Percentiles rank a stretch among this genome's conserved stretches.
phyloP scores from a whole-genome alignment of 164 flowering plant genomes.

The Tetrastigma voinierianum region DNA sequence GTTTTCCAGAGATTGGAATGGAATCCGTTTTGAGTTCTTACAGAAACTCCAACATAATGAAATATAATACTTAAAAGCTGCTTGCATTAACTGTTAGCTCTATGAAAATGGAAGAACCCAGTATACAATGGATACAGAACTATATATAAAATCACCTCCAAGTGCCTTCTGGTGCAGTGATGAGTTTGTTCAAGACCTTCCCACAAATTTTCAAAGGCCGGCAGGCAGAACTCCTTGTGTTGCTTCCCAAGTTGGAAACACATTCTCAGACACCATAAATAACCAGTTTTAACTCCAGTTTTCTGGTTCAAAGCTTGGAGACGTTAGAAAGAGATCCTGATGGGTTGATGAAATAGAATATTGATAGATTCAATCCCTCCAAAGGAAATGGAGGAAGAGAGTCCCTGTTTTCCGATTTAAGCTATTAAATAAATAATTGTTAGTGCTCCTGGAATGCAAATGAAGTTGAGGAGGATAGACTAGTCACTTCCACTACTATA shows the following conservation, averaged over 20 bases:
- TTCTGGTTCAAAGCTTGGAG: slow-evolving; percentile 17
- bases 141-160: slow-evolving; percentile 19
- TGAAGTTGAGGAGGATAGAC: slow-evolving; percentile 13
- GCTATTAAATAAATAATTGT: slow-evolving; percentile 28
- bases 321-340: slow-evolving; percentile 4
- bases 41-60: slow-evolving; percentile 3
- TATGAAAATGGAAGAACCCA: slow-evolving; percentile 18
- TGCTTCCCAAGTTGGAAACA: slow-evolving; percentile 17
- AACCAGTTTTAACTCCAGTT: slow-evolving; percentile 17
- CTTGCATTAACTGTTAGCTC: slow-evolving; percentile 21
- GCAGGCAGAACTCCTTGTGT: slow-evolving; percentile 3
- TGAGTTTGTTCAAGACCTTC: slow-evolving; percentile 13
- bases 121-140: slow-evolving; percentile 17
- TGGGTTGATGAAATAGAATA: slow-evolving; percentile 12
- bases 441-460: slow-evolving; percentile 27
- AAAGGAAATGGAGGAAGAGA: slow-evolving; percentile 7
- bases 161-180: slow-evolving; percentile 9
- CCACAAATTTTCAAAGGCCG: slow-evolving; percentile 9
- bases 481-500: slow-evolving; percentile 69
- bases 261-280: not conserved
- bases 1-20: slow-evolving; percentile 5
- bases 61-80: slow-evolving; percentile 20
- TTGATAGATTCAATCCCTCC: slow-evolving; percentile 16
- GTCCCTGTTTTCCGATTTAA: slow-evolving; percentile 16
- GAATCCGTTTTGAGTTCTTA: slow-evolving; percentile 9